phyloP scores from a whole-genome alignment of 2,329 filamentous ascomycete genomes.

The Clonostachys rosea region DNA sequence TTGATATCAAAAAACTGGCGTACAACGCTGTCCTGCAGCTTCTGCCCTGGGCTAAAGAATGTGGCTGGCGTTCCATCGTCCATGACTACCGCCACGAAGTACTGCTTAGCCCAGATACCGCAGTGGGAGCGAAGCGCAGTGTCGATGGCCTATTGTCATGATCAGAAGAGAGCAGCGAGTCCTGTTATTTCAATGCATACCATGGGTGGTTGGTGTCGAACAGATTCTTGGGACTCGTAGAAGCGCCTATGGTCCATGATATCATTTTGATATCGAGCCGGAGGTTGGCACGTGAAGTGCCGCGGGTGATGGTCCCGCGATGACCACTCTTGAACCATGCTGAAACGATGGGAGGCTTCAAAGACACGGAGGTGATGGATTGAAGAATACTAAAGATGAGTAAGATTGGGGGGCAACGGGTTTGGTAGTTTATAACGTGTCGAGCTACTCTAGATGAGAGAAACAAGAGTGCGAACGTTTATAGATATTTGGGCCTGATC shows the following conservation, averaged over 20 bases:
- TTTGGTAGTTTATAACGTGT: too few species aligned
- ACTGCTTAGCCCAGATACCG: slow-evolving; percentile 43
- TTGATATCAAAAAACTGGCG: slow-evolving; percentile 40
- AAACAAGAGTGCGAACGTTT: too few species aligned
- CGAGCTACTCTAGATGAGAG: too few species aligned
- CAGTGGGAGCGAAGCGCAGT: slow-evolving; percentile 47
- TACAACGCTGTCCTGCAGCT: slow-evolving; percentile 28
- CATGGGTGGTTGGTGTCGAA: slow-evolving; percentile 2
- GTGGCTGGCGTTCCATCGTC: slow-evolving; percentile 41
- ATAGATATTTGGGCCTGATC: too few species aligned
- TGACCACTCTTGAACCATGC: slow-evolving; percentile 34
- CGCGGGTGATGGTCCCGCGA: slow-evolving; percentile 30
- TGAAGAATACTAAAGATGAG: too few species aligned
- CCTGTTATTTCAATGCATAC: background rate
- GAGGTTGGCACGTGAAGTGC: slow-evolving; percentile 14
- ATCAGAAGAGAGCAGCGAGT: slow-evolving; percentile 1
- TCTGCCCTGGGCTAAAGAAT: slow-evolving; percentile 36
- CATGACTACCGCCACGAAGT: slow-evolving; percentile 45
- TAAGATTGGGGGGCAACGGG: too few species aligned
- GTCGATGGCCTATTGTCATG: slow-evolving; percentile 38
- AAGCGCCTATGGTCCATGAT: slow-evolving; percentile 1
- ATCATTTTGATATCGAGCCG: slow-evolving; percentile 1
- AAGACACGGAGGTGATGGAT: too few species aligned
- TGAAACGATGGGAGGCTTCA: background rate
- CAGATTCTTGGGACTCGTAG: background rate